phyloP scores from a whole-genome alignment of 1,284 basidiomycete species.

The Trichosporon inkin region DNA sequence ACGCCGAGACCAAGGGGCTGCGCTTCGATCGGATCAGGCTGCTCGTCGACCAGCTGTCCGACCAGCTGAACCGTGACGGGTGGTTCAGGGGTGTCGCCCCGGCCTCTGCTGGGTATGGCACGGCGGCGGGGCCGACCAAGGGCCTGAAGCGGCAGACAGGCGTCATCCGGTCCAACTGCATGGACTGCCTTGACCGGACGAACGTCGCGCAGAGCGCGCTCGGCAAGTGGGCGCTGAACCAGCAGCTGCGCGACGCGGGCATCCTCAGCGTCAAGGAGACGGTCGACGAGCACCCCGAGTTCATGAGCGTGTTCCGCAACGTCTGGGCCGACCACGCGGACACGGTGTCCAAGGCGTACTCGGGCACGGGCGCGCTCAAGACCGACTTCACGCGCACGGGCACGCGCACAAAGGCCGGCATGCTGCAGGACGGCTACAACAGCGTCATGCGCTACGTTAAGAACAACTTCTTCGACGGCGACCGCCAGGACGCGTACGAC shows the following conservation, averaged over 20 bases:
- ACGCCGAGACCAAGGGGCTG: slow-evolving; percentile 91
- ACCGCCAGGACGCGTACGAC: slow-evolving; percentile 91
- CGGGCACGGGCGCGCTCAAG: slow-evolving; percentile 92
- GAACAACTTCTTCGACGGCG: slow-evolving; percentile 97
- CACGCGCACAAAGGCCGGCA: slow-evolving; percentile 74
- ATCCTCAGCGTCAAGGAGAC: slow-evolving; percentile 65
- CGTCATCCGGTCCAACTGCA: slow-evolving; percentile 57
- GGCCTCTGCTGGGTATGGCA: slow-evolving; percentile 17
- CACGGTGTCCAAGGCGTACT: slow-evolving; percentile 83
- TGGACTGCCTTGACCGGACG: slow-evolving; percentile 95
- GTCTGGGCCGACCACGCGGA: slow-evolving; percentile 99
- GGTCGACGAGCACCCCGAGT: slow-evolving; percentile 70
- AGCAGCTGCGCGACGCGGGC: slow-evolving; percentile 69
- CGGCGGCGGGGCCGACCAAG: slow-evolving; percentile 19
- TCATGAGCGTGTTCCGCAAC: slow-evolving; percentile 81
- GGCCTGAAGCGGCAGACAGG: slow-evolving; percentile 43
- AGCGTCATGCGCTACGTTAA: slow-evolving; percentile 81
- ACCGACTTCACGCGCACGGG: slow-evolving; percentile 95
- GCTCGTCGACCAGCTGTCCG: slow-evolving; percentile 71
- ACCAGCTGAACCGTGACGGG: slow-evolving; percentile 69
- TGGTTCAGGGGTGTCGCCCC: slow-evolving; percentile 49
- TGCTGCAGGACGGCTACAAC: slow-evolving; percentile 83
- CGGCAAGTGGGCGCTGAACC: slow-evolving; percentile 75
- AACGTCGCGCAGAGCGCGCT: slow-evolving; percentile 91
- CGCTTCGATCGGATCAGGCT: slow-evolving; percentile 88